Base-by-base conservation (phyloP, 768 basidiomycete genomes). In the Suillus variegatus region DNA sequence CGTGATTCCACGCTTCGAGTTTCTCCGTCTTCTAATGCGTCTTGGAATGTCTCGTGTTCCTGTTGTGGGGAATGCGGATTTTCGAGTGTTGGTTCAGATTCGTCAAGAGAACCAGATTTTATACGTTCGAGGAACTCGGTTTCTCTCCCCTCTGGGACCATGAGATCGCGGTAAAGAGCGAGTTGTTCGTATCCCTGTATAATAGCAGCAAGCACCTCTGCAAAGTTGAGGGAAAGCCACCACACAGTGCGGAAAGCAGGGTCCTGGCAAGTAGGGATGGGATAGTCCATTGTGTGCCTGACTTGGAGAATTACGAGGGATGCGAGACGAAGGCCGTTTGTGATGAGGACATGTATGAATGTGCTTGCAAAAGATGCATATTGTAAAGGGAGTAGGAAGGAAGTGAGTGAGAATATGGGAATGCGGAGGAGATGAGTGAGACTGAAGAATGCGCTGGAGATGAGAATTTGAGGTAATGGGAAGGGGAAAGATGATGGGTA, bases 211-310 rank as follows among this genome's bases (percentile, higher is more conserved):
- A 84, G 67, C 6, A 88, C 88, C 68, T 92, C 93, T 5, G 87
- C 88, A 8, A 84, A 76, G 14, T 90, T 89, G 2, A 94, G 79
- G 2, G 89, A 88, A 44, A 92, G 77, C 88, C 88, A 92, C 91
- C 92, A 93, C 4, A 90, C 85, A 38, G 85, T 82, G 25, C 77
- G 73, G 78, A 94, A 94, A 4, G 86, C 84, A 1, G 79, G 71
- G 67, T 88, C 81, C 63, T 75, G 78, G 81, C 85, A 88, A 9
- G 84, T 86, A 49, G 88, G 83, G 40, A 75, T 77, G 58, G 80
- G 73, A 65, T 72, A 71, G 36, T 72, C 70, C 70, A 80, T 78
- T 66, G 81, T 77, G 60, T 81, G 80, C 41, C 82, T 82, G 57
- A 88, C 80, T 44, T 82, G 79, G 18, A 88, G 81, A 64, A 88